Percentiles rank a stretch among this genome's conserved stretches.
Conservation (phyloP, 768 basidiomycete genomes). For the Leccinum incarnatum region DNA sequence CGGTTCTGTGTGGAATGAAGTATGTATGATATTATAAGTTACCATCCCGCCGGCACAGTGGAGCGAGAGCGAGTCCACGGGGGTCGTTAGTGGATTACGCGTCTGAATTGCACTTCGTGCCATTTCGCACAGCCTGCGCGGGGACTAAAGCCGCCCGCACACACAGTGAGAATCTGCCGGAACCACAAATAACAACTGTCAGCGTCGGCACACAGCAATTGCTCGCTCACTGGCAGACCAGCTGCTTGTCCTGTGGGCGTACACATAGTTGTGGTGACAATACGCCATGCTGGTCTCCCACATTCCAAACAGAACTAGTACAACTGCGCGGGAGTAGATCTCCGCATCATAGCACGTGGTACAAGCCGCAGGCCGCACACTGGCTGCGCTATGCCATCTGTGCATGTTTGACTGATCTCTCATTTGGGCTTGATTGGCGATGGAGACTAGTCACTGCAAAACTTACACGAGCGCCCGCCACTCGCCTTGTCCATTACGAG, state of each 20-base stretch:
- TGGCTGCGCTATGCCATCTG: slow-evolving; percentile 7
- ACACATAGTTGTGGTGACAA: not conserved
- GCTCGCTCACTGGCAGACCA: not conserved
- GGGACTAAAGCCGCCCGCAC: slow-evolving; percentile 21
- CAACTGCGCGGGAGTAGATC: slow-evolving; percentile 16
- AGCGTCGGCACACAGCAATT: slow-evolving; percentile 21
- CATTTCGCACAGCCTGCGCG: slow-evolving; percentile 21
- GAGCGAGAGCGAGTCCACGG: not conserved
- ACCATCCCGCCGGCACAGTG: not conserved
- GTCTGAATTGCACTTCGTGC: not conserved
- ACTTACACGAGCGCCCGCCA: slow-evolving; percentile 6
- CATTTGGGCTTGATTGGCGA: slow-evolving; percentile 19
- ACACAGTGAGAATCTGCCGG: slow-evolving; percentile 24
- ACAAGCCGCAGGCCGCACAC: not conserved
- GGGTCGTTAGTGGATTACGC: slow-evolving; percentile 1
- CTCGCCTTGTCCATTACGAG: slow-evolving; percentile 4
- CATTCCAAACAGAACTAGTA: slow-evolving; percentile 11
- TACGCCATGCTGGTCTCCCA: not conserved
- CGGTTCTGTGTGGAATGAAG: not conserved
- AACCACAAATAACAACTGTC: slow-evolving; percentile 14
- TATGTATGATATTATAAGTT: not conserved
- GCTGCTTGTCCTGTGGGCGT: not conserved
- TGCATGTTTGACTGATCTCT: slow-evolving; percentile 14
- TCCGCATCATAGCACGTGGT: slow-evolving; percentile 19
- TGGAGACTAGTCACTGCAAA: slow-evolving; percentile 13